Conservation (phyloP, 139 green algal genomes). For the Trebouxia sp. region DNA sequence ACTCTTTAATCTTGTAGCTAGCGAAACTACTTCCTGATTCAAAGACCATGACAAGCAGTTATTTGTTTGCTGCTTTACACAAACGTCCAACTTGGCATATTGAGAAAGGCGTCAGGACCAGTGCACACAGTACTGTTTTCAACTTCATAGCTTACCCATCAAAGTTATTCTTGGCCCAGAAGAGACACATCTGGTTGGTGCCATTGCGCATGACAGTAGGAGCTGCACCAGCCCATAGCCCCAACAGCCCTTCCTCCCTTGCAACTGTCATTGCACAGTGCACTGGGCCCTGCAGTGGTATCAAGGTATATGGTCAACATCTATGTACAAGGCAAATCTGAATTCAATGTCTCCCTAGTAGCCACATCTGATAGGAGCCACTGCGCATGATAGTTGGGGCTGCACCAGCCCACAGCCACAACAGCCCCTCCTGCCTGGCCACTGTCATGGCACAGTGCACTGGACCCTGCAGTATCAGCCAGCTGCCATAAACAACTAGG, state of each 20-base stretch:
- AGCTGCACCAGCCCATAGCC: conserved; percentile 86
- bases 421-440: conserved; percentile 77
- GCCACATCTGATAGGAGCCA: conserved; percentile 94
- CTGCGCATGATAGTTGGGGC: conserved; percentile 89
- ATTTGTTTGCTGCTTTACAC: too few species aligned
- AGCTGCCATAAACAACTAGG: too few species aligned
- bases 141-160: conserved; percentile 49
- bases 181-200: conserved; percentile 97
- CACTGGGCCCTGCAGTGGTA: conserved; percentile 66
- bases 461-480: conserved; percentile 69
- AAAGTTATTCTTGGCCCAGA: conserved; percentile 88
- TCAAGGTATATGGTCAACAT: background rate
- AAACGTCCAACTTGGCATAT: too few species aligned
- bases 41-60: too few species aligned
- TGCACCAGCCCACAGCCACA: conserved; percentile 84
- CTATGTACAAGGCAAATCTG: background rate
- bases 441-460: conserved; percentile 83
- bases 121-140: too few species aligned
- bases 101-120: too few species aligned
- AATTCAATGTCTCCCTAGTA: conserved; percentile 81
- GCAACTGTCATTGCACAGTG: conserved; percentile 82
- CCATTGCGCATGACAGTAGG: conserved; percentile 93
- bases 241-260: conserved; percentile 79
- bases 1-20: too few species aligned
- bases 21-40: too few species aligned